Evolutionary conservation across 306 rosid genomes (phyloP).

Genomic region (Lathyrus tuberosus): DNA sequence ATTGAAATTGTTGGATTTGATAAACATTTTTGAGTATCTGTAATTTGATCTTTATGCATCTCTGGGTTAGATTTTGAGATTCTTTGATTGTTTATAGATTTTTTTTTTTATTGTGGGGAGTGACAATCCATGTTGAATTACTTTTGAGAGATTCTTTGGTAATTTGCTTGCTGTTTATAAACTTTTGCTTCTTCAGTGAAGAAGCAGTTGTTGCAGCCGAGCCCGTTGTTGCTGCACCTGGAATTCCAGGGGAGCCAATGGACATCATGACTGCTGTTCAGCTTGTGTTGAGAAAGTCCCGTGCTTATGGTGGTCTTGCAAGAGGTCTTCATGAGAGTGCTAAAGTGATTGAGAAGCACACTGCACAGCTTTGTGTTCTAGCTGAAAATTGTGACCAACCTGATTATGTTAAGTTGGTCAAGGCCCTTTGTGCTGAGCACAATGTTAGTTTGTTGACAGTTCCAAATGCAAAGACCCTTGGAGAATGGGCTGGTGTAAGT

Average conservation of each 20-base stretch:
- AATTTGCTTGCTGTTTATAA: background rate
- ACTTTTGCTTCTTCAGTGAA: background rate
- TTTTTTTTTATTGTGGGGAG: background rate
- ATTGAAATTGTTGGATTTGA: background rate
- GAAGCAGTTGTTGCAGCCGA: conserved; percentile 3
- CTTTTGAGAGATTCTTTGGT: background rate
- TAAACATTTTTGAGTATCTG: background rate
- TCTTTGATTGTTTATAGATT: background rate
- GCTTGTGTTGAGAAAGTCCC: conserved; percentile 81
- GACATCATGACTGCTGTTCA: conserved; percentile 66
- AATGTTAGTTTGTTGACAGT: conserved; percentile 64
- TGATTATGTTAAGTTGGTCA: conserved; percentile 76
- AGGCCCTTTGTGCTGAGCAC: conserved; percentile 53
- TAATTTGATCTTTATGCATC: background rate
- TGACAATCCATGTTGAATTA: background rate
- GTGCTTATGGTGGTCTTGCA: conserved; percentile 76
- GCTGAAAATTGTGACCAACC: conserved; percentile 90
- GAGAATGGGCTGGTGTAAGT: conserved; percentile 95
- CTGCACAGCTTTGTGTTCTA: conserved; percentile 80
- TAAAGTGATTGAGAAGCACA: conserved; percentile 79
- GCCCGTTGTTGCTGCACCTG: conserved; percentile 14
- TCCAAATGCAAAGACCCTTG: conserved; percentile 82
- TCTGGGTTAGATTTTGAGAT: background rate
- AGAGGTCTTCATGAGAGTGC: conserved; percentile 83
- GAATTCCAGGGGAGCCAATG: conserved; percentile 48